Base-by-base conservation (phyloP, 805 yeast species). In the Ogataea thermomethanolica region DNA sequence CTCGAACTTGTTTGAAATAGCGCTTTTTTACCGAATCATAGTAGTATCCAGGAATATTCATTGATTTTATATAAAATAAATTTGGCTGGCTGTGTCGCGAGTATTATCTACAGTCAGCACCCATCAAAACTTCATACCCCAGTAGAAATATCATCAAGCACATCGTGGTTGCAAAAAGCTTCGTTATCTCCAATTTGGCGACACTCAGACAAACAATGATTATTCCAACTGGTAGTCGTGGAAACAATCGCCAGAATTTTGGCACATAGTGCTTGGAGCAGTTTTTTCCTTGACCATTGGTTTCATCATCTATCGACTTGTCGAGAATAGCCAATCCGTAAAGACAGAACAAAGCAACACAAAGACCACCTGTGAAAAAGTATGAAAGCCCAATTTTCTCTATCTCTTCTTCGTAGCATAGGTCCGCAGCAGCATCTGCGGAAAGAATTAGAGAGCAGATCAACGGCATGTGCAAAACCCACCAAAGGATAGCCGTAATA, bases 391-490 rank as follows among this genome's bases (percentile, higher is more conserved):
- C 78, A 34, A 64, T 55, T 3, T 58, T 50, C 37, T 62, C 70
- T 15, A 44, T 52, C 10, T 40, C 50, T 10, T 50, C 58, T 17
- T 64, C 65, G 15, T 56, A 50, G 9, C 68, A 59, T 38, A 78
- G 51, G 17, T 75, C 78, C 1, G 75, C 76, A 13, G 75, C 79
- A 3, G 82, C 71, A 60, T 78, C 83, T 1, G 83, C 84, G 22
- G 78, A 72, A 24, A 78, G 62, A 24, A 78, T 67, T 37, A 79
- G 55, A 1, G 74, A 54, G 0, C 75, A 79, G 35, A 76, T 67
- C 29, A 77, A 57, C 0, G 81, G 78, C 26, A 78, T 46, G 50
- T 79, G 85, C 7, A 58, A 33, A 44, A 66, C 66, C 4, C 73
- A 57, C 73, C 73, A 79, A 1, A 48, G 1, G 23, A 68, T 53